Evolutionary conservation across 257 asterid genomes (phyloP), one percentile per base, ranked within the genome.

Genomic region (Linderniella brevidens): DNA sequence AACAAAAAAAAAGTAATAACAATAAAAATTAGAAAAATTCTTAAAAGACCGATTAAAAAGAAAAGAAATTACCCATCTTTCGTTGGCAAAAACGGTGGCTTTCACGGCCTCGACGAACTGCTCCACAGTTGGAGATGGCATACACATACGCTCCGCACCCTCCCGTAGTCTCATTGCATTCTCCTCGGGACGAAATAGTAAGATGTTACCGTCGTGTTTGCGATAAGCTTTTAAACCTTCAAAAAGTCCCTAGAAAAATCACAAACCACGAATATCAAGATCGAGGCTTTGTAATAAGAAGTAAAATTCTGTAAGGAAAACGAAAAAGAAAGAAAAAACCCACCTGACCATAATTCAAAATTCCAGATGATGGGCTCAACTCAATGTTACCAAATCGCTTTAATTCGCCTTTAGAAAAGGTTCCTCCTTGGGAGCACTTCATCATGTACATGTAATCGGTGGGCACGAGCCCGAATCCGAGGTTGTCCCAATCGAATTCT

Each of bases 91-190:
- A 17, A 85, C 93, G 49, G 92, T 85, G 58, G 62, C 69, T 71
- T 79, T 85, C 38, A 90, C 92, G 56, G 93, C 94, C 62, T 85
- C 94, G 60, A 81, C 48, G 58, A 90, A 90, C 60, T 85, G 94
- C 58, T 81, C 81, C 49, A 85, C 88, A 37, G 92, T 65, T 4
- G 92, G 98, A 50, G 94, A 69, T 54, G 98, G 92, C 98, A 85
- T 81, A 76, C 96, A 90, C 95, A 90, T 81, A 25, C 96, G 94
- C 48, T 85, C 93, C 1, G 98, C 96, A 9, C 96, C 98, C 72
- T 56, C 67, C 58, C 72, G 66, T 42, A 90, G 68, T 19, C 98
- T 68, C 47, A 46, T 46, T 0, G 75, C 96, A 61, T 90, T 84
- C 66, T 90, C 98, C 54, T 80, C 81, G 0, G 96, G 96, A 9